Evolutionary conservation across 2,329 filamentous ascomycete species (phyloP).

Genomic region (Aspergillus pseudotamarii): DNA sequence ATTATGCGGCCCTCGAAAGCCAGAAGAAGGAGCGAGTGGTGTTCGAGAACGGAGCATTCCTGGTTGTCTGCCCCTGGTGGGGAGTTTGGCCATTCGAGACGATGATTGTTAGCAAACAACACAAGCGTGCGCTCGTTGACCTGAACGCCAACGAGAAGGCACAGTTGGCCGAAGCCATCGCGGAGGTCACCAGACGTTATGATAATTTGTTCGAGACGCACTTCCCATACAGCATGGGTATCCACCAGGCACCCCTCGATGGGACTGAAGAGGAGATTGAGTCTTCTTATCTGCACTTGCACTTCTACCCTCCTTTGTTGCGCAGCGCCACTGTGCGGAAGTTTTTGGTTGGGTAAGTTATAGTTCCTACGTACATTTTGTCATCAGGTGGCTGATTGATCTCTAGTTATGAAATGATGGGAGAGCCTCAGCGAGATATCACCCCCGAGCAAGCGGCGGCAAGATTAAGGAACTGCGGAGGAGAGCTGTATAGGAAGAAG

Average conservation of each 20-base stretch:
- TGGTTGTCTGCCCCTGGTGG: slow-evolving; percentile 96
- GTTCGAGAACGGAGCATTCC: slow-evolving; percentile 81
- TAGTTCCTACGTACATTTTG: slow-evolving; percentile 1
- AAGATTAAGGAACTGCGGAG: slow-evolving; percentile 73
- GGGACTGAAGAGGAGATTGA: slow-evolving; percentile 82
- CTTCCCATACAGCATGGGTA: slow-evolving; percentile 95
- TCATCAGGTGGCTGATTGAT: slow-evolving; percentile 16
- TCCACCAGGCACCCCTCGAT: slow-evolving; percentile 90
- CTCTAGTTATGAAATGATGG: slow-evolving; percentile 80
- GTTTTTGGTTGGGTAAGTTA: slow-evolving; percentile 77
- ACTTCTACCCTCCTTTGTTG: slow-evolving; percentile 94
- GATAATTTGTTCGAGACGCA: slow-evolving; percentile 97
- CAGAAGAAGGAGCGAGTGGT: slow-evolving; percentile 83
- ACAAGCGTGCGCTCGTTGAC: slow-evolving; percentile 84
- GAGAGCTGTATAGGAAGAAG: slow-evolving; percentile 79
- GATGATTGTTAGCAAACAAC: slow-evolving; percentile 81
- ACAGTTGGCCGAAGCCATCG: slow-evolving; percentile 78
- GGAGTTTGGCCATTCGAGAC: slow-evolving; percentile 96
- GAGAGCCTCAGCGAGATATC: slow-evolving; percentile 96
- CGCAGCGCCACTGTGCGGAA: slow-evolving; percentile 93
- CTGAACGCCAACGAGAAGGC: slow-evolving; percentile 70
- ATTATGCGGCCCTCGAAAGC: slow-evolving; percentile 83
- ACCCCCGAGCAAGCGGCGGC: slow-evolving; percentile 93
- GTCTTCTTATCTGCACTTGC: slow-evolving; percentile 88
- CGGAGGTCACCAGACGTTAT: slow-evolving; percentile 86